Evolutionary conservation across 495 filamentous ascomycete species (phyloP).

Genomic region (Parathielavia appendiculata): DNA sequence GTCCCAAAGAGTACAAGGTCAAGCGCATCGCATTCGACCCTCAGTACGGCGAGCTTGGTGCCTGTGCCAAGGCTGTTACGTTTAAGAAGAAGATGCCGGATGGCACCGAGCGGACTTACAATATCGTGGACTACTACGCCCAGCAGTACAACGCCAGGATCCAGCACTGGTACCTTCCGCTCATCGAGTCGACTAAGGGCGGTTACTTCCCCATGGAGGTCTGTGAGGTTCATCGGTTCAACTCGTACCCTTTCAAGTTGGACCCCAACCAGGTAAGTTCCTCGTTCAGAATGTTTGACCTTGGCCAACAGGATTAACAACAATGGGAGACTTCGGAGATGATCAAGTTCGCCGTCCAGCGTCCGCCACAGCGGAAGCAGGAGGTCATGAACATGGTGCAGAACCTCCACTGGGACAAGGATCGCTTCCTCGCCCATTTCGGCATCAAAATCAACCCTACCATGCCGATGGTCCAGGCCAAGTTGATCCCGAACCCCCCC

Average conservation of each 20-base stretch:
- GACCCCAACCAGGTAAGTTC: constrained; percentile 40
- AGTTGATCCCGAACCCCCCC: constrained; percentile 64
- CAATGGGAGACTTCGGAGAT: constrained; percentile 59
- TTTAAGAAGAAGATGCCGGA: constrained; percentile 55
- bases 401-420: constrained; percentile 61
- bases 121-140: constrained; percentile 62
- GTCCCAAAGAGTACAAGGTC: constrained; percentile 55
- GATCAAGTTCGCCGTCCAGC: constrained; percentile 77
- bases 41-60: constrained; percentile 35
- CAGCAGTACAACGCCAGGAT: constrained; percentile 58
- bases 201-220: constrained; percentile 76
- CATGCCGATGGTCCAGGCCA: constrained; percentile 61
- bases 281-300: not conserved
- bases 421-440: constrained; percentile 62
- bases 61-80: constrained; percentile 48
- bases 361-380: constrained; percentile 56
- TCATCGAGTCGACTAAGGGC: constrained; percentile 64
- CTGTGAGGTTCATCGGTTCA: constrained; percentile 50
- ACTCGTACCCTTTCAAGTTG: constrained; percentile 77
- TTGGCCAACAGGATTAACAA: not conserved
- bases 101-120: constrained; percentile 41
- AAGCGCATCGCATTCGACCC: constrained; percentile 47
- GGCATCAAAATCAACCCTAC: constrained; percentile 58
- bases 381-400: constrained; percentile 61
- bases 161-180: constrained; percentile 48